Evolutionary conservation across 1,284 basidiomycete genomes (phyloP).

Genomic region (Pseudozyma sp.): DNA sequence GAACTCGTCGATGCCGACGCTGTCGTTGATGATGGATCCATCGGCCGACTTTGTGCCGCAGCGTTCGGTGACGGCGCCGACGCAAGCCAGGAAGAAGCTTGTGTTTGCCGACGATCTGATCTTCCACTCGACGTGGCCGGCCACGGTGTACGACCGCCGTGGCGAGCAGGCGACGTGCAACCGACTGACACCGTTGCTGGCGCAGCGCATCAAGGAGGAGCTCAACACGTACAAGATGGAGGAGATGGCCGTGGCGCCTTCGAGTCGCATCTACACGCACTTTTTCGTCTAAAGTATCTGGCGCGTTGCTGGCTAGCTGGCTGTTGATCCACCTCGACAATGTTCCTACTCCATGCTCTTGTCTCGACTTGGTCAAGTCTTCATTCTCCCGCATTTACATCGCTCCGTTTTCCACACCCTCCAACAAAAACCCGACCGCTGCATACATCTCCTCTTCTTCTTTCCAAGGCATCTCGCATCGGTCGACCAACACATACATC

Average conservation of each 20-base stretch:
- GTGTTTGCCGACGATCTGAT: constrained; percentile 91
- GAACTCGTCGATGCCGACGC: constrained; percentile 80
- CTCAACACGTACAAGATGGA: constrained; percentile 92
- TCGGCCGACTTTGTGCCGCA: constrained; percentile 69
- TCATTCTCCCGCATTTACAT: too few relatives aligned
- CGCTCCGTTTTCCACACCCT: too few relatives aligned
- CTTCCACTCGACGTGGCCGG: constrained; percentile 93
- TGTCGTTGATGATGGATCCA: constrained; percentile 77
- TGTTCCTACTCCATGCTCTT: too few relatives aligned
- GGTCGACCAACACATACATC: too few relatives aligned
- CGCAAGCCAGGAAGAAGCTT: constrained; percentile 77
- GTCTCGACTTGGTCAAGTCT: too few relatives aligned
- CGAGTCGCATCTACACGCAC: constrained; percentile 66
- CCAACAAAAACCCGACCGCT: too few relatives aligned
- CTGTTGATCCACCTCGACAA: neutral
- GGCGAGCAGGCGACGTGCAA: constrained; percentile 98
- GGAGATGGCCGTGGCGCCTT: constrained; percentile 90
- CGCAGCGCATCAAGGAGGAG: constrained; percentile 90
- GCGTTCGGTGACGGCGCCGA: constrained; percentile 68
- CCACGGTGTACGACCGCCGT: constrained; percentile 88
- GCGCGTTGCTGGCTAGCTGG: neutral
- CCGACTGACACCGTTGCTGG: constrained; percentile 89
- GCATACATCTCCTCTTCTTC: too few relatives aligned
- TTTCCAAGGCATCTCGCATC: too few relatives aligned
- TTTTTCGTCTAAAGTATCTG: constrained; percentile 56